phyloP scores from a whole-genome alignment of 371 early-diverging fungal genomes.

The Blastocladiella emersonii region DNA sequence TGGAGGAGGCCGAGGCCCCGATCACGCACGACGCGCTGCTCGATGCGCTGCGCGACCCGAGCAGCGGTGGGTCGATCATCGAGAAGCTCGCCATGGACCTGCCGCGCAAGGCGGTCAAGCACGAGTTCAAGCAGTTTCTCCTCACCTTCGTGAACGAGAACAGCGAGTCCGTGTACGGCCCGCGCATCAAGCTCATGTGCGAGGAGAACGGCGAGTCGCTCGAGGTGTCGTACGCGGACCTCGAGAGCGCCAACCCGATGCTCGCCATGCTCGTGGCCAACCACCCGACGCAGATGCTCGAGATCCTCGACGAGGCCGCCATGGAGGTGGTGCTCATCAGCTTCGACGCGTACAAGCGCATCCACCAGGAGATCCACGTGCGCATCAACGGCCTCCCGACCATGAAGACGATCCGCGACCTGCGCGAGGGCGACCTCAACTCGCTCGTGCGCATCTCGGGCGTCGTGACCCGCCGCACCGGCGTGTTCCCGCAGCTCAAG shows the following conservation, averaged over 20 bases:
- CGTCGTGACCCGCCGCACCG: slow-evolving; percentile 90
- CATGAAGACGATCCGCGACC: slow-evolving; percentile 70
- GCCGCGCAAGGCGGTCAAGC: slow-evolving; percentile 60
- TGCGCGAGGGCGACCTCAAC: slow-evolving; percentile 84
- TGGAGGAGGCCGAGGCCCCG: slow-evolving; percentile 20
- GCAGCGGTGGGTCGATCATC: slow-evolving; percentile 41
- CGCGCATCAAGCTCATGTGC: slow-evolving; percentile 76
- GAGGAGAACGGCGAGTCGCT: slow-evolving; percentile 80
- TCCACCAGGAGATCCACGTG: slow-evolving; percentile 89
- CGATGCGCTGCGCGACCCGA: slow-evolving; percentile 37
- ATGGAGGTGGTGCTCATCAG: slow-evolving; percentile 71
- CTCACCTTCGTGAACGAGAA: slow-evolving; percentile 66
- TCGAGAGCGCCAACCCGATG: slow-evolving; percentile 56
- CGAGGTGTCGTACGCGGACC: slow-evolving; percentile 73
- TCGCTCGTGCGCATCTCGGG: slow-evolving; percentile 87
- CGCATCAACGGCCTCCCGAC: slow-evolving; percentile 87
- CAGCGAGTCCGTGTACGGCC: slow-evolving; percentile 84
- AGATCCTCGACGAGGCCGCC: slow-evolving; percentile 88
- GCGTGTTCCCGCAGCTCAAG: slow-evolving; percentile 93
- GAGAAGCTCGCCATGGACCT: slow-evolving; percentile 68
- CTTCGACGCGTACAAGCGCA: slow-evolving; percentile 85
- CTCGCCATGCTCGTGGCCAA: slow-evolving; percentile 79
- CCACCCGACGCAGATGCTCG: slow-evolving; percentile 70
- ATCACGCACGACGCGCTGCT: slow-evolving; percentile 21
- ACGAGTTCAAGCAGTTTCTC: slow-evolving; percentile 79